Base-by-base conservation (phyloP, 2,329 filamentous ascomycete species). In the Tympanopsis confertula region DNA sequence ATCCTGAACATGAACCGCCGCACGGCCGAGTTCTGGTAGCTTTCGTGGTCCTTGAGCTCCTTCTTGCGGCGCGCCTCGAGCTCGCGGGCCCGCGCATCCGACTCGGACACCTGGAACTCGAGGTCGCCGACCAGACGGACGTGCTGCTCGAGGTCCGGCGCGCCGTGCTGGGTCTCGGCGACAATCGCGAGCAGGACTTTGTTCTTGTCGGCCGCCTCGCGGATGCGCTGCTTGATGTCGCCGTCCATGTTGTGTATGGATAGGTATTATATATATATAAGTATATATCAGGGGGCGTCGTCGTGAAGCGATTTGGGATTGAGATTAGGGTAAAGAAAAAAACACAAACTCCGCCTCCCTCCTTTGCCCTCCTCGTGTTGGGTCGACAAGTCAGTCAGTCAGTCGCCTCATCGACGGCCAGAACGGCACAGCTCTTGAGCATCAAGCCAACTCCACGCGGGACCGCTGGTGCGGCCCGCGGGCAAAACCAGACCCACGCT, bases 1-100 rank as follows among this genome's bases (percentile, higher is more conserved):
- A 70, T 55, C 41, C 63, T 68, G 58, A 69, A 69, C 28, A 65
- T 56, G 46, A 71, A 68, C 28, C 70, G 66, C 38, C 60, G 62
- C 47, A 73, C 55, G 35, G 66, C 62, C 33, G 63, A 68, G 53
- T 73, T 65, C 39, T 67, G 65, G 47, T 72, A 71, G 38, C 61
- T 64, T 38, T 68, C 57, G 42, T 74, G 69, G 13, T 71, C 67
- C 35, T 63, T 62, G 30, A 66, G 59, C 46, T 74, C 68, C 39
- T 63, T 59, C 17, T 57, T 53, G 5, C 67, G 64, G 37, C 58
- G 56, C 3, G 39, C 37, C 19, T 66, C 59, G 5, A 71, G 52
- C 2, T 48, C 42, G 3, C 46, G 41, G n/a, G 72, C 53, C 29
- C 55, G 54, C 32, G 55, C 52, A 38, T 62, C 50, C 1, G 59